Percentiles rank a stretch among this genome's conserved stretches.
These are phyloP conservation scores for Verticillium isaacii DNA, from an alignment of 2,329 filamentous ascomycete species.

Conservation along the genomic window DNA sequence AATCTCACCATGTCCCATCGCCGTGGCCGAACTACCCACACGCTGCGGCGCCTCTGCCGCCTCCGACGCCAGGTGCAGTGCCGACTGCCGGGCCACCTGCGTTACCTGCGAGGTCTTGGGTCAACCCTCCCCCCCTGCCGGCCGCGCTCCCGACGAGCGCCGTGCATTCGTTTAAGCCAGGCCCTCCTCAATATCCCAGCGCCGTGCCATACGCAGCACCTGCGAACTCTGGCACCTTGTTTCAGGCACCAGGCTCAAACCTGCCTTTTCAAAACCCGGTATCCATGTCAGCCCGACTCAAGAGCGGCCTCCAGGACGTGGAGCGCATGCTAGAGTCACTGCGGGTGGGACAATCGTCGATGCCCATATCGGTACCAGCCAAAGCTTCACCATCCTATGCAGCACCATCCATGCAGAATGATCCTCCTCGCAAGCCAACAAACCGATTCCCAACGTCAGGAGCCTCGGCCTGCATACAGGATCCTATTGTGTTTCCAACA, in stretches of 20 bases:
- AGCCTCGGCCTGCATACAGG: slow-evolving; percentile 23
- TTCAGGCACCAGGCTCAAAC: not conserved
- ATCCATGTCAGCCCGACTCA: not conserved
- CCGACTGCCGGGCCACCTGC: not conserved
- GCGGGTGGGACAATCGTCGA: not conserved
- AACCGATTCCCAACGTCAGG: slow-evolving; percentile 1
- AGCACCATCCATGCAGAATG: not conserved
- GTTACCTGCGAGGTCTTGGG: not conserved
- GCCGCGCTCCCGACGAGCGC: not conserved
- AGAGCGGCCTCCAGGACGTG: not conserved
- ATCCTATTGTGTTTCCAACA: slow-evolving; percentile 19
- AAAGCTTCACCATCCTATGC: not conserved
- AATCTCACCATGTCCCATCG: not conserved
- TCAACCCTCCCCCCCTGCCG: not conserved
- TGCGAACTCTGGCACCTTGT: not conserved
- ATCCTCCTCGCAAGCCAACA: not conserved
- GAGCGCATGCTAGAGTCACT: not conserved
- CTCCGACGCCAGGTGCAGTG: not conserved
- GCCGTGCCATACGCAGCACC: not conserved
- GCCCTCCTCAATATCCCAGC: not conserved
- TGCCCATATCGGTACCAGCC: not conserved
- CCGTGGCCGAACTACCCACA: not conserved
- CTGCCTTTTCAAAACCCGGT: not conserved
- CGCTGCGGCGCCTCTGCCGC: not conserved
- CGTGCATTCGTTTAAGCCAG: not conserved